Evolutionary conservation across 2,329 filamentous ascomycete species (phyloP).

Genomic region (Aspergillus sergii): DNA sequence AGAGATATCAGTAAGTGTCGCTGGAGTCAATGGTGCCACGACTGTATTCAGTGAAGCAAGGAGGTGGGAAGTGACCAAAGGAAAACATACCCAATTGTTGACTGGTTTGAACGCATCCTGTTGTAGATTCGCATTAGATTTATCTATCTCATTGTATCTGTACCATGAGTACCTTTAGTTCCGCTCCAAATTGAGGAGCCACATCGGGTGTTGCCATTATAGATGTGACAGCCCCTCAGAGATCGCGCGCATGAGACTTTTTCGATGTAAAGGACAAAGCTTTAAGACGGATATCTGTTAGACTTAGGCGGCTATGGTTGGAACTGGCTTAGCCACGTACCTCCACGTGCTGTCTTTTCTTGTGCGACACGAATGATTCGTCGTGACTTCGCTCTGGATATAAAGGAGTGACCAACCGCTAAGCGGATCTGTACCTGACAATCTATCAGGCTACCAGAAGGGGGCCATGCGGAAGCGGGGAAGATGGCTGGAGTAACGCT

Average conservation of each 20-base stretch:
- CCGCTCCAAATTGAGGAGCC: slow-evolving; percentile 84
- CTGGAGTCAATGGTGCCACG: background rate
- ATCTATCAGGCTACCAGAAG: background rate
- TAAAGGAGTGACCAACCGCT: background rate
- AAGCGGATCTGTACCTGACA: slow-evolving; percentile 2
- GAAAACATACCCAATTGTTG: slow-evolving; percentile 73
- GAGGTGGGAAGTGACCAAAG: slow-evolving; percentile 11
- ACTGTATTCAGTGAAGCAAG: background rate
- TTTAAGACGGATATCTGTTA: slow-evolving; percentile 7
- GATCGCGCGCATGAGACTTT: slow-evolving; percentile 29
- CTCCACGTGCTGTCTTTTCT: slow-evolving; percentile 8
- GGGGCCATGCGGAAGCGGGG: slow-evolving; percentile 27
- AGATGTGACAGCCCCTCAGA: slow-evolving; percentile 18
- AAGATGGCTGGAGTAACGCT: slow-evolving; percentile 25
- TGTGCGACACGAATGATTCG: background rate
- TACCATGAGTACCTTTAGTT: slow-evolving; percentile 73
- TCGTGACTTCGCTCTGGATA: background rate
- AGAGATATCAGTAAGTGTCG: slow-evolving; percentile 13
- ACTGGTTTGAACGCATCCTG: slow-evolving; percentile 97
- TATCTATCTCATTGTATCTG: background rate
- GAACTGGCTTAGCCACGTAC: slow-evolving; percentile 1
- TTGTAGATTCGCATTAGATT: background rate
- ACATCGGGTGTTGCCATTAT: slow-evolving; percentile 81
- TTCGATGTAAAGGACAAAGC: background rate
- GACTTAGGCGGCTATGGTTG: background rate